Conservation (phyloP, 2,329 filamentous ascomycete genomes). For the Venturia aucupariae region DNA sequence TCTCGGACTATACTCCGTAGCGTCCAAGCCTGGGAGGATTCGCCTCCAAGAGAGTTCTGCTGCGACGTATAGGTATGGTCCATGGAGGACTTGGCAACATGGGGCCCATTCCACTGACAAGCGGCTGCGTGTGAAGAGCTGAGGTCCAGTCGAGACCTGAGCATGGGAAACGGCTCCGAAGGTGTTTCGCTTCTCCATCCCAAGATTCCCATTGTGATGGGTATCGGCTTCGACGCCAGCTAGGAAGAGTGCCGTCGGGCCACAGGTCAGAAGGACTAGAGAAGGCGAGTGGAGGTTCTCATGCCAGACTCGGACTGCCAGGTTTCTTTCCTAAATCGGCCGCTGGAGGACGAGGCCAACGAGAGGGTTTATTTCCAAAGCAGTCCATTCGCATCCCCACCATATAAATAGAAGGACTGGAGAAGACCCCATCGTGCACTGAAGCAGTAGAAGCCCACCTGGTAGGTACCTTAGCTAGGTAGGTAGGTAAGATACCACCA, state of each 20-base stretch:
- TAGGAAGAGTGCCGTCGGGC: neutral
- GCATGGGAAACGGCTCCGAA: too few relatives aligned
- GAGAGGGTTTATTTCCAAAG: neutral
- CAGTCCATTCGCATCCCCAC: neutral
- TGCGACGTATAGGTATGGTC: neutral
- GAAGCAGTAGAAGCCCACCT: neutral
- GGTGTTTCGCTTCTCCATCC: neutral
- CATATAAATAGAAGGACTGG: neutral
- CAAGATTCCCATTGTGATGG: neutral
- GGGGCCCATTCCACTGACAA: neutral
- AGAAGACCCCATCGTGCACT: neutral
- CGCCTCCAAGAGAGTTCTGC: neutral
- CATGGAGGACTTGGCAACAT: neutral
- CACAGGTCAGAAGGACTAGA: neutral
- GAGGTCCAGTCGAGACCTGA: neutral
- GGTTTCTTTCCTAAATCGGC: neutral
- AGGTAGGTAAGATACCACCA: neutral
- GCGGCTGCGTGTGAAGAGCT: neutral
- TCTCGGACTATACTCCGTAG: slow-evolving; percentile 3
- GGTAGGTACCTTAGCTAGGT: too few relatives aligned
- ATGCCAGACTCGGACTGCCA: neutral
- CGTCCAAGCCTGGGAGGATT: neutral
- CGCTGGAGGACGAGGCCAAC: neutral
- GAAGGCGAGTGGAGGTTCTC: neutral
- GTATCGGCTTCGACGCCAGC: neutral